Conservation (phyloP, 441 rosid species). For the Bocquillonia castaneifolia region DNA sequence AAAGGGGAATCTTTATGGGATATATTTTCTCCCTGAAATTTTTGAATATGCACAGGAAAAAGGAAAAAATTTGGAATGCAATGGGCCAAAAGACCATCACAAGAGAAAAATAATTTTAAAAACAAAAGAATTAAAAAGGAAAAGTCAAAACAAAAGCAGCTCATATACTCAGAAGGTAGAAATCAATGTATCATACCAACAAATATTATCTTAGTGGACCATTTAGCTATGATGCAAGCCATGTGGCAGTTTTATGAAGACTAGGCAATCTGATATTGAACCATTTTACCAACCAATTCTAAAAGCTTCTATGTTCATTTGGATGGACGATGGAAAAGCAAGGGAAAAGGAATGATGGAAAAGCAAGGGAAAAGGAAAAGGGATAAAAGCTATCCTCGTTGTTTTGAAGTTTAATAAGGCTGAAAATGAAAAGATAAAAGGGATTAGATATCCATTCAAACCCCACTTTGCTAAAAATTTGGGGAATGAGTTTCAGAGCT, state of each 20-base stretch:
- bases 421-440: not conserved
- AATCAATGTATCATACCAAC: not conserved
- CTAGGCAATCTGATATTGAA: not conserved
- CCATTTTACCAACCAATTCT: not conserved
- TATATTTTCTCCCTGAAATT: not conserved
- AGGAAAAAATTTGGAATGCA: not conserved
- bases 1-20: not conserved
- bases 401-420: not conserved
- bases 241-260: not conserved
- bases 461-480: not conserved
- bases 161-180: not conserved
- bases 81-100: not conserved
- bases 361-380: not conserved
- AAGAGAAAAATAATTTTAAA: not conserved
- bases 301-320: not conserved
- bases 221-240: not conserved
- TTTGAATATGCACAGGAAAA: not conserved
- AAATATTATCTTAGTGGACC: not conserved
- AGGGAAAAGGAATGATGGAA: too few relatives aligned
- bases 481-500: too few relatives aligned
- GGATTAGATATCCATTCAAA: too few relatives aligned
- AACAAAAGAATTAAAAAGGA: not conserved
- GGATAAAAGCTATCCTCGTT: not conserved
- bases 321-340: too few relatives aligned
- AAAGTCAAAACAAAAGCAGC: not conserved